Conservation (phyloP, 495 filamentous ascomycete species). For the Penicillium atrosanguineum region DNA sequence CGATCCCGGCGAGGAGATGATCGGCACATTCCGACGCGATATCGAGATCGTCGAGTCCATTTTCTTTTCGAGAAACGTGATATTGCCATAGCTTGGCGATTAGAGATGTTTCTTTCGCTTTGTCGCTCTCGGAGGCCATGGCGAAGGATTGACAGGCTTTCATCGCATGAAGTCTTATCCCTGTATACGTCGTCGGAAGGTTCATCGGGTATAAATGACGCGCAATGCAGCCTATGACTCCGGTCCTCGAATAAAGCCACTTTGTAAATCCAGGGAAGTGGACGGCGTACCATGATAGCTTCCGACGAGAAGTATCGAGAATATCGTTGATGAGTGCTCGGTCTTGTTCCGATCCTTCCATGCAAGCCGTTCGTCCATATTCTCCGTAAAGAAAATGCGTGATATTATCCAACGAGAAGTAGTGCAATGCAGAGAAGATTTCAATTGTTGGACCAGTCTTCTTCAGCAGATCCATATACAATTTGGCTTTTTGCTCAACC, state of each 20-base stretch:
- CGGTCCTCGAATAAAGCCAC: slow-evolving; percentile 32
- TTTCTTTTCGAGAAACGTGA: not conserved
- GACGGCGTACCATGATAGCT: slow-evolving; percentile 33
- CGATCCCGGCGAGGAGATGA: slow-evolving; percentile 9
- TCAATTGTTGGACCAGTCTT: slow-evolving; percentile 21
- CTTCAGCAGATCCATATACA: slow-evolving; percentile 28
- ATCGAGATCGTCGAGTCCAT: slow-evolving; percentile 4
- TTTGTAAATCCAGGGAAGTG: slow-evolving; percentile 32
- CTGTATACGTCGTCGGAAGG: slow-evolving; percentile 34
- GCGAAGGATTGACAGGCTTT: slow-evolving; percentile 1
- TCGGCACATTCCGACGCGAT: slow-evolving; percentile 14
- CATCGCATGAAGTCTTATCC: slow-evolving; percentile 19
- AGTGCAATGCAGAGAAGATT: slow-evolving; percentile 38
- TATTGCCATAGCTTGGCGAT: slow-evolving; percentile 2
- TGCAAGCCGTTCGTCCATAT: slow-evolving; percentile 19
- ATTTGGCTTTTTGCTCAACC: slow-evolving; percentile 28
- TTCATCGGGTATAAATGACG: slow-evolving; percentile 28
- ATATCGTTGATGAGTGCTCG: slow-evolving; percentile 32
- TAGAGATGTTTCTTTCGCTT: not conserved
- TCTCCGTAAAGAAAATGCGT: slow-evolving; percentile 27
- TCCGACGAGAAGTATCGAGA: slow-evolving; percentile 26
- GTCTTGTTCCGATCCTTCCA: slow-evolving; percentile 19
- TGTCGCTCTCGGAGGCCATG: slow-evolving; percentile 1
- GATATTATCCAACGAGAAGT: slow-evolving; percentile 41
- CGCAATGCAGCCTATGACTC: slow-evolving; percentile 19